Evolutionary conservation across 2,329 filamentous ascomycete species (phyloP).

Genomic region (Sporothrix sp.): DNA sequence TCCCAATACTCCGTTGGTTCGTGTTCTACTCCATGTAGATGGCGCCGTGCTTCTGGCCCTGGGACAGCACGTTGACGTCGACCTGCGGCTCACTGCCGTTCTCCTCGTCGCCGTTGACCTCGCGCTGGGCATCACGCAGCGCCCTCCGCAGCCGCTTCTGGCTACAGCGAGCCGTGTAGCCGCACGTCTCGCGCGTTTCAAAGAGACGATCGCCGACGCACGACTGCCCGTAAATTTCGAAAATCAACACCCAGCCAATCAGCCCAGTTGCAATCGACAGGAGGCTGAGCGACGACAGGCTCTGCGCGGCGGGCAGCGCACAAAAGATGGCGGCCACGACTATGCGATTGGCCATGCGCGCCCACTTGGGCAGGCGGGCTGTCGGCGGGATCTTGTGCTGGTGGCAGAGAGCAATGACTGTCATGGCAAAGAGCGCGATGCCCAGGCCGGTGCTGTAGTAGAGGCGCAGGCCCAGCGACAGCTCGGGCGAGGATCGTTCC

Average conservation of each 20-base stretch:
- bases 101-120: slow-evolving; percentile 1
- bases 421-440: slow-evolving; percentile 44
- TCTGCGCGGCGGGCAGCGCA: slow-evolving; percentile 41
- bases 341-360: slow-evolving; percentile 42
- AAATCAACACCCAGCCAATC: slow-evolving; percentile 34
- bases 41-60: slow-evolving; percentile 23
- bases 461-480: slow-evolving; percentile 46
- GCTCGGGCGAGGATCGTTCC: slow-evolving; percentile 37
- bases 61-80: slow-evolving; percentile 22
- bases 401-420: slow-evolving; percentile 44
- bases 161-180: slow-evolving; percentile 35
- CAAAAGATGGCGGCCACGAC: slow-evolving; percentile 42
- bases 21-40: slow-evolving; percentile 17
- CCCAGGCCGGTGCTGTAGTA: slow-evolving; percentile 56
- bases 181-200: slow-evolving; percentile 27
- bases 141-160: slow-evolving; percentile 28
- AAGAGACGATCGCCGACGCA: slow-evolving; percentile 36
- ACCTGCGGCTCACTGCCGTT: slow-evolving; percentile 12
- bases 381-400: slow-evolving; percentile 42
- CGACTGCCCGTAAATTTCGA: slow-evolving; percentile 42
- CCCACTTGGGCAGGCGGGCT: slow-evolving; percentile 39
- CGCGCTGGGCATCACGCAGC: slow-evolving; percentile 16
- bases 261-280: slow-evolving; percentile 37
- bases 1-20: too few species aligned
- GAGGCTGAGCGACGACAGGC: slow-evolving; percentile 36